phyloP scores from a whole-genome alignment of 176 grass and related monocot species.

The Eragrostis nindensis region DNA sequence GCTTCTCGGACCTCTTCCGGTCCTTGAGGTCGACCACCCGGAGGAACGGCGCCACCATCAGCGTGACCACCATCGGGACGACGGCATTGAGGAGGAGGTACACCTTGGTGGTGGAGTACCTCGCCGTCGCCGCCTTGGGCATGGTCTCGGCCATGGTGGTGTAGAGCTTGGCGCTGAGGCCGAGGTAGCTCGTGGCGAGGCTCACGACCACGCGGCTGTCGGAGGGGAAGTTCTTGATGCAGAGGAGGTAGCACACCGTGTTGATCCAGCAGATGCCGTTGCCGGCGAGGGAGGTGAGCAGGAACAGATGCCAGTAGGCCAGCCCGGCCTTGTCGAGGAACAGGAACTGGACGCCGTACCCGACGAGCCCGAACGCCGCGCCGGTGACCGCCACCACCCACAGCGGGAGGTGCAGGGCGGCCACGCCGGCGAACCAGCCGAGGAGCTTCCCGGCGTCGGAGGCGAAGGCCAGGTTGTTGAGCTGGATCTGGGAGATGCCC shows the following conservation, averaged over 20 bases:
- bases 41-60: conserved; percentile 57
- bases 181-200: conserved; percentile 86
- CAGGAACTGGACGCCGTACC: conserved; percentile 87
- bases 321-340: conserved; percentile 61
- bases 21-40: conserved; percentile 47
- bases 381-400: conserved; percentile 71
- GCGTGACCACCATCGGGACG: conserved; percentile 61
- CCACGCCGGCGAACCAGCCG: conserved; percentile 86
- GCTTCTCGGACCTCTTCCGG: conserved; percentile 2
- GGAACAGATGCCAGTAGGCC: conserved; percentile 80
- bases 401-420: conserved; percentile 65
- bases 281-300: conserved; percentile 82
- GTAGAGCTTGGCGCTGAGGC: conserved; percentile 91
- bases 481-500: conserved; percentile 77
- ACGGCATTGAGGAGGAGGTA: conserved; percentile 94
- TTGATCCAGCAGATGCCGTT: conserved; percentile 99
- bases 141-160: conserved; percentile 57
- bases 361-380: conserved; percentile 65
- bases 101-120: conserved; percentile 44
- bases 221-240: conserved; percentile 80
- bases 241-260: conserved; percentile 94
- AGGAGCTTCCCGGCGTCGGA: conserved; percentile 94
- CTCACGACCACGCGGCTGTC: conserved; percentile 80
- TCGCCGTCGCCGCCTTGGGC: not conserved
- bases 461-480: conserved; percentile 93